phyloP scores from a whole-genome alignment of 2,329 filamentous ascomycete species.

The Xylaria sp. region DNA sequence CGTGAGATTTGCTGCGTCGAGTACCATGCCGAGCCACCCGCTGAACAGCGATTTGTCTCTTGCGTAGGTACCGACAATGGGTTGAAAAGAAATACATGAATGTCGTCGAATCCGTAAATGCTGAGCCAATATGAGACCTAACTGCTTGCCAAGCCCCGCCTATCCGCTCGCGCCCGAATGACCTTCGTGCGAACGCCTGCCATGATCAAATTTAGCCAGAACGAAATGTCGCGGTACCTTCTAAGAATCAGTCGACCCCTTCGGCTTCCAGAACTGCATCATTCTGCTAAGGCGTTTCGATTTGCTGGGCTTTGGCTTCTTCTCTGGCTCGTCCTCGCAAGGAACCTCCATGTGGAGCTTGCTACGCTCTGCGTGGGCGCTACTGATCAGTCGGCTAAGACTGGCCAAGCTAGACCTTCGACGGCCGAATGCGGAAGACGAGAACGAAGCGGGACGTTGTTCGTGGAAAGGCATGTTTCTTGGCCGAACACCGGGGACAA shows the following conservation, averaged over 20 bases:
- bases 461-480: constrained; percentile 51
- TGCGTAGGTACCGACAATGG: constrained; percentile 19
- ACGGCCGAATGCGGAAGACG: constrained; percentile 64
- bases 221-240: constrained; percentile 9
- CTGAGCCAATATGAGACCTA: constrained; percentile 2
- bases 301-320: constrained; percentile 63
- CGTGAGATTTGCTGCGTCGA: constrained; percentile 18
- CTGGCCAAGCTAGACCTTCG: constrained; percentile 78
- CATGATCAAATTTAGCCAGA: constrained; percentile 5
- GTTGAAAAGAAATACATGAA: constrained; percentile 28
- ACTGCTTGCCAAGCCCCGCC: not conserved
- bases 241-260: constrained; percentile 42
- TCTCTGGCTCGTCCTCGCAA: constrained; percentile 57
- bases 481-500: constrained; percentile 41
- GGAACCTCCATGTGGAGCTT: constrained; percentile 72
- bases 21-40: constrained; percentile 15
- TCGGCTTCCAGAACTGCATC: constrained; percentile 78
- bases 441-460: constrained; percentile 65
- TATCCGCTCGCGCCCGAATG: constrained; percentile 1
- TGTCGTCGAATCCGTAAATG: constrained; percentile 21
- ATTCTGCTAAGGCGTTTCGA: constrained; percentile 72
- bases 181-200: not conserved
- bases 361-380: constrained; percentile 73
- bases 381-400: constrained; percentile 74
- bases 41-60: constrained; percentile 9